phyloP scores from a whole-genome alignment of 75 land plant species.

The Isoetes taiwanensis region DNA sequence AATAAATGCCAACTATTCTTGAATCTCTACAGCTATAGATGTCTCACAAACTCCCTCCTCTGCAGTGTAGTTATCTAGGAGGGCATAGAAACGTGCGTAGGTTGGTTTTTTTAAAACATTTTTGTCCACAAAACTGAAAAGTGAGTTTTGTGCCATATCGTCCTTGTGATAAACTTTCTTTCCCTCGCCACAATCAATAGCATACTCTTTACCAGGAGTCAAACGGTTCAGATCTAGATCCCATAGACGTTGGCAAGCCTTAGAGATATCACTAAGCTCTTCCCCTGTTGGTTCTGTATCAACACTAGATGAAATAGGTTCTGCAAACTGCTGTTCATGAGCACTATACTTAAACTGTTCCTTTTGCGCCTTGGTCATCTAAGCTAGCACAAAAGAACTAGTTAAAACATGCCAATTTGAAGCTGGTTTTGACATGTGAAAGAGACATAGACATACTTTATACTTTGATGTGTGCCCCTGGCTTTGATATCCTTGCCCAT shows the following conservation, averaged over 20 bases:
- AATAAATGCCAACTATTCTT: slow-evolving; percentile 74
- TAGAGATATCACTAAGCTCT: slow-evolving; percentile 56
- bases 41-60: slow-evolving; percentile 43
- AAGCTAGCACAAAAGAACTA: too few relatives aligned
- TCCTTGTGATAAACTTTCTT: slow-evolving; percentile 61
- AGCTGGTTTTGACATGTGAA: too few relatives aligned
- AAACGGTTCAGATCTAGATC: slow-evolving; percentile 76
- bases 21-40: slow-evolving; percentile 46
- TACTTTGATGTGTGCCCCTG: too few relatives aligned
- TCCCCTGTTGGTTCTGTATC: slow-evolving; percentile 44
- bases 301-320: slow-evolving; percentile 22
- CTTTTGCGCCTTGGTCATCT: too few relatives aligned
- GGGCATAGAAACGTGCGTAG: slow-evolving; percentile 66
- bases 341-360: slow-evolving; percentile 38
- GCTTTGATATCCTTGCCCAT: too few relatives aligned
- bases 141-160: slow-evolving; percentile 55
- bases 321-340: slow-evolving; percentile 52
- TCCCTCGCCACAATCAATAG: slow-evolving; percentile 85
- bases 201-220: slow-evolving; percentile 79
- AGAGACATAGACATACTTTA: too few relatives aligned
- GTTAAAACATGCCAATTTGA: too few relatives aligned
- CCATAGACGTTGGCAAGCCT: slow-evolving; percentile 80
- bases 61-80: slow-evolving; percentile 82
- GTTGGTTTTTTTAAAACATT: slow-evolving; percentile 61
- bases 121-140: slow-evolving; percentile 50